These are phyloP conservation scores for Aureobasidium sp. DNA, from an alignment of 2,329 filamentous ascomycete species.

Conservation along the genomic window DNA sequence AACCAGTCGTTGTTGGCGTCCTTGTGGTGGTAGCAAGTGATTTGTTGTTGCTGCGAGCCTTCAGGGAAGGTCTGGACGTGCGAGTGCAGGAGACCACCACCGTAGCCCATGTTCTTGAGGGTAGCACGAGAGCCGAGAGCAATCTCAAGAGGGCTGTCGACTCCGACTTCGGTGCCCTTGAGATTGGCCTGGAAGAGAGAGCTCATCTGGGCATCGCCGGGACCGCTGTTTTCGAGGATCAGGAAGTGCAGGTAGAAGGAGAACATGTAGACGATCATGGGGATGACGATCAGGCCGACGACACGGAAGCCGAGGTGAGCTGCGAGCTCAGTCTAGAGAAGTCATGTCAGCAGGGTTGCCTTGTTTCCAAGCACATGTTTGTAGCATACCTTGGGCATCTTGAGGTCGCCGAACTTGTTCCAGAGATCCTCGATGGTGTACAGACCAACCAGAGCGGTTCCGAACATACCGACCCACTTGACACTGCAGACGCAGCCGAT, in stretches of 20 bases:
- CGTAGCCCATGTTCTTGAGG: slow-evolving; percentile 99
- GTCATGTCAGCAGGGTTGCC: not conserved
- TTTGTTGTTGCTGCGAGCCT: slow-evolving; percentile 87
- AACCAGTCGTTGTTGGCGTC: slow-evolving; percentile 99
- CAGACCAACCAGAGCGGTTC: slow-evolving; percentile 86
- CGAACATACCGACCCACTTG: slow-evolving; percentile 96
- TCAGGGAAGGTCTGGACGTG: slow-evolving; percentile 95
- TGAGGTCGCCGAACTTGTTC: slow-evolving; percentile 93
- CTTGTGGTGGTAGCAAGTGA: slow-evolving; percentile 99
- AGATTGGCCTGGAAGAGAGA: slow-evolving; percentile 98
- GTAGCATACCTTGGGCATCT: slow-evolving; percentile 69
- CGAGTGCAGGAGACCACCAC: slow-evolving; percentile 89
- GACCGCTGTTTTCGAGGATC: slow-evolving; percentile 86
- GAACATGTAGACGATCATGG: slow-evolving; percentile 86
- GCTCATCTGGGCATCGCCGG: slow-evolving; percentile 99
- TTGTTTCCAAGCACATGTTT: not conserved
- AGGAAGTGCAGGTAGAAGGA: slow-evolving; percentile 94
- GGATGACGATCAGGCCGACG: slow-evolving; percentile 79
- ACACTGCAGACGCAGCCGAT: slow-evolving; percentile 98
- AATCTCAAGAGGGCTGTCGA: slow-evolving; percentile 87
- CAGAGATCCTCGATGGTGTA: slow-evolving; percentile 96
- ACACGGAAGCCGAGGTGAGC: slow-evolving; percentile 76
- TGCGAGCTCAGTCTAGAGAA: slow-evolving; percentile 53
- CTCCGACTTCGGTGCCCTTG: slow-evolving; percentile 85
- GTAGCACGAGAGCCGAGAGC: slow-evolving; percentile 84